These are phyloP conservation scores for Paramecium sexaurelia DNA, from an alignment of 73 alveolate species.

Conservation along the genomic window DNA sequence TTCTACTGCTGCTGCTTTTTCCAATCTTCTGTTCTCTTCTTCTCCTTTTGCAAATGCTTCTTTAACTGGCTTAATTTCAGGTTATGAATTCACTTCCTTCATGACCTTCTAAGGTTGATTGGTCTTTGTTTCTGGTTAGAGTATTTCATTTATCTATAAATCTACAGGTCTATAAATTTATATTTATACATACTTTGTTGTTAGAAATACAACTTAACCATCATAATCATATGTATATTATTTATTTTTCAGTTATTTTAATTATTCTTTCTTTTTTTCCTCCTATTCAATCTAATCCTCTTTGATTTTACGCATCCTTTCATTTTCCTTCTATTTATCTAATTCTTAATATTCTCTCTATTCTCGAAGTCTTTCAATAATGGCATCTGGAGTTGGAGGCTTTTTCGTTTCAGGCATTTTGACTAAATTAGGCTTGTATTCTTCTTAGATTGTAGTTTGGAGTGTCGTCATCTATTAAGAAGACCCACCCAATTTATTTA, in stretches of 20 bases:
- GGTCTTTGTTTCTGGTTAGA: background rate
- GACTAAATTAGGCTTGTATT: background rate
- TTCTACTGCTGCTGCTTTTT: conserved; percentile 53
- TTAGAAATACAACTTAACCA: conserved; percentile 45
- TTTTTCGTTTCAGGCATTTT: background rate
- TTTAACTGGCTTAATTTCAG: conserved; percentile 41
- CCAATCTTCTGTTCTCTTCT: conserved; percentile 25
- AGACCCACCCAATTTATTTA: conserved; percentile 36
- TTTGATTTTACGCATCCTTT: conserved; percentile 47
- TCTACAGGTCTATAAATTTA: background rate
- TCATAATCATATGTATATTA: conserved; percentile 48
- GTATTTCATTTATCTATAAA: background rate
- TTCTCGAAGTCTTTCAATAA: conserved; percentile 32
- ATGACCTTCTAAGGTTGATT: background rate
- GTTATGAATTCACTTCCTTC: background rate
- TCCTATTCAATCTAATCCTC: conserved; percentile 33
- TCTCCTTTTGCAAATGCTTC: conserved; percentile 34
- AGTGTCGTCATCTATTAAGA: background rate
- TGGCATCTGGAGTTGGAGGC: conserved; percentile 60
- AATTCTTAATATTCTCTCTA: conserved; percentile 42
- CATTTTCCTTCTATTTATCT: conserved; percentile 31
- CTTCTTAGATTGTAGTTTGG: background rate
- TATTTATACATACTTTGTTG: conserved; percentile 12
- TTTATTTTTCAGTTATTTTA: conserved; percentile 28
- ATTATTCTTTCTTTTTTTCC: conserved; percentile 4